phyloP scores from a whole-genome alignment of 208 protist species.

The Leishmania aethiopica region DNA sequence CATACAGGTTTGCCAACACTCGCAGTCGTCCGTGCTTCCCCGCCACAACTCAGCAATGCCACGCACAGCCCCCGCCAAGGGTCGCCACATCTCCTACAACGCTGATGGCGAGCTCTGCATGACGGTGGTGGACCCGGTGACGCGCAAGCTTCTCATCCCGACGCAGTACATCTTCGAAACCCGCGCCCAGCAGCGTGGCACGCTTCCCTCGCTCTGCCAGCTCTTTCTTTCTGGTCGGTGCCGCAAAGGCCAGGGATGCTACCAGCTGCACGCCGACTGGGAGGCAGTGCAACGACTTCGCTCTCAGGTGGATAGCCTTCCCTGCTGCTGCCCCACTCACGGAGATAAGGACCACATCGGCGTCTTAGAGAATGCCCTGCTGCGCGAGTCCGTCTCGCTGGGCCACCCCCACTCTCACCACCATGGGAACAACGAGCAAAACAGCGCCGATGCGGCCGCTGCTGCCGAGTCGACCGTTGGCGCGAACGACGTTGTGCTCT shows the following conservation, averaged over 20 bases:
- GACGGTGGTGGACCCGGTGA: constrained; percentile 77
- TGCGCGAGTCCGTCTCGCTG: constrained; percentile 15
- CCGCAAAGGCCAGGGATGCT: constrained; percentile 69
- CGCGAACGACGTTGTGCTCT: constrained; percentile 36
- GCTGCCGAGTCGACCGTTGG: constrained; percentile 6
- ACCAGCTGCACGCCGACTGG: constrained; percentile 79
- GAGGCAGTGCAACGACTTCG: constrained; percentile 61
- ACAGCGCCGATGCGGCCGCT: not conserved
- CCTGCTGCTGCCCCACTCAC: constrained; percentile 77
- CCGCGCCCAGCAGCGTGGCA: constrained; percentile 54
- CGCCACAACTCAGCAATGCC: constrained; percentile 11
- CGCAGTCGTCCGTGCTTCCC: not conserved
- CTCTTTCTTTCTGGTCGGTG: constrained; percentile 74
- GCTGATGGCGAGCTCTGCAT: constrained; percentile 44
- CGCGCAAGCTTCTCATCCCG: constrained; percentile 74
- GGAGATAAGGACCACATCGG: constrained; percentile 64
- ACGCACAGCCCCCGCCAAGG: constrained; percentile 15
- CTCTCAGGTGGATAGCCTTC: constrained; percentile 50
- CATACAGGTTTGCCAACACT: not conserved
- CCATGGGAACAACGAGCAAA: not conserved
- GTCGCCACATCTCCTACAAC: constrained; percentile 45
- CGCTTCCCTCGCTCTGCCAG: constrained; percentile 74
- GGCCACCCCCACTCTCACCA: constrained; percentile 1
- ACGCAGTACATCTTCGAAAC: constrained; percentile 60
- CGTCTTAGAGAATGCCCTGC: constrained; percentile 24